Evolutionary conservation across 2,329 filamentous ascomycete species (phyloP).

Genomic region (Trichoderma guizhouense): DNA sequence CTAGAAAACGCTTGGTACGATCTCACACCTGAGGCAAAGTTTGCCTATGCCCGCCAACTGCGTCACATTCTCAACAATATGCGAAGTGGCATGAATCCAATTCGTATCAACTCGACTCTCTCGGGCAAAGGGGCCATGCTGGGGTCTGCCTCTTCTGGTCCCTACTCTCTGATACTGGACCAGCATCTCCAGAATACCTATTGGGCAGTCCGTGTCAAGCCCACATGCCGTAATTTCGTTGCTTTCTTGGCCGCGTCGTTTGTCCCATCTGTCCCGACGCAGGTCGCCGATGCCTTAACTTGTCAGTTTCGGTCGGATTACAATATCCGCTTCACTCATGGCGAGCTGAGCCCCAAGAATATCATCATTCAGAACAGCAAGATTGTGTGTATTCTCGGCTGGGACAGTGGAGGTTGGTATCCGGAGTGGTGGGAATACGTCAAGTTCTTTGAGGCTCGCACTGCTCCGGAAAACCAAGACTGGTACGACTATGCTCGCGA

Average conservation of each 20-base stretch:
- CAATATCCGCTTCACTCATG: conserved; percentile 26
- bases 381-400: conserved; percentile 29
- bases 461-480: conserved; percentile 27
- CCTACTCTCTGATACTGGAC: conserved; percentile 28
- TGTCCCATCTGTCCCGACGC: conserved; percentile 25
- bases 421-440: conserved; percentile 36
- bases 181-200: conserved; percentile 29
- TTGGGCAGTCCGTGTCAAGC: conserved; percentile 26
- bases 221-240: conserved; percentile 23
- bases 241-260: conserved; percentile 29
- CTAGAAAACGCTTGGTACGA: conserved; percentile 30
- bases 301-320: conserved; percentile 22
- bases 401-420: conserved; percentile 33
- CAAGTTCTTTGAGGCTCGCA: conserved; percentile 34
- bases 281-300: conserved; percentile 24
- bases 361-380: conserved; percentile 28
- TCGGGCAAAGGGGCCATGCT: background rate
- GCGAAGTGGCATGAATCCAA: conserved; percentile 14
- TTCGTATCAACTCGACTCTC: background rate
- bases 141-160: conserved; percentile 22
- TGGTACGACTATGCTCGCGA: conserved; percentile 33
- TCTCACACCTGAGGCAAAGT: conserved; percentile 25
- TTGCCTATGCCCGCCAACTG: conserved; percentile 26
- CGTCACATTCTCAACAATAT: conserved; percentile 28
- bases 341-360: conserved; percentile 28